Evolutionary conservation across 805 yeast species (phyloP), one percentile per base, ranked within the genome.

Genomic region (Isabelozyma pseudorhagii): DNA sequence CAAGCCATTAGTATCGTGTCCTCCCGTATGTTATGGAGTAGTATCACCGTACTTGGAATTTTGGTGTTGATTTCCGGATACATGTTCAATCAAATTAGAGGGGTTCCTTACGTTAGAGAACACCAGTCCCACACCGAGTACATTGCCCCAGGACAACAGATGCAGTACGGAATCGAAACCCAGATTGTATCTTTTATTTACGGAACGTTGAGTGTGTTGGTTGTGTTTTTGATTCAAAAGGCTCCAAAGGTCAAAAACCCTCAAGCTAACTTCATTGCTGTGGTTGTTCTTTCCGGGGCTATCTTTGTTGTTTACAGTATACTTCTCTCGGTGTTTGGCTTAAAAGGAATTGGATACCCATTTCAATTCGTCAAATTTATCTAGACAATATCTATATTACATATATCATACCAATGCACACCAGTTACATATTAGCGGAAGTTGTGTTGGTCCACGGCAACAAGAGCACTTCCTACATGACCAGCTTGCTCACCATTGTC

Each of bases 11-110:
- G 66, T 13, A 45, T 88, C 5, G 42, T 83, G 10, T 67, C 71
- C 25, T 78, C 82, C 40, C 84, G 77, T 57, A 69, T 79, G 45
- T 61, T 88, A 39, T 94, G 98, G 97, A 86, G 88, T 42, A 80
- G 83, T 1, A 42, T 80, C 9, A 78, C 88, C 3, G 73, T 88
- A n/a, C 71, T 87, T 49, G 58, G 80, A 15, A 78, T 89, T 38
- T 72, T 92, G 51, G 70, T 91, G 57, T 88, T 92, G 75, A 83
- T 81, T 44, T 76, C 93, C 7, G 99, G 99, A 14, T 87, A 91
- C 70, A 94, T 94, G 99, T 94, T 83, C 79, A 92, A 90, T 66
- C 80, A 81, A 56, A 94, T 94, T 54, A 82, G 97, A 67, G 79
- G 80, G 38, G 77, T 85, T 6, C 91, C 78, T 69, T 88, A 85